These are phyloP conservation scores for Hapsidospora chrysogenum DNA, from an alignment of 495 filamentous ascomycete genomes.

Conservation along the genomic window DNA sequence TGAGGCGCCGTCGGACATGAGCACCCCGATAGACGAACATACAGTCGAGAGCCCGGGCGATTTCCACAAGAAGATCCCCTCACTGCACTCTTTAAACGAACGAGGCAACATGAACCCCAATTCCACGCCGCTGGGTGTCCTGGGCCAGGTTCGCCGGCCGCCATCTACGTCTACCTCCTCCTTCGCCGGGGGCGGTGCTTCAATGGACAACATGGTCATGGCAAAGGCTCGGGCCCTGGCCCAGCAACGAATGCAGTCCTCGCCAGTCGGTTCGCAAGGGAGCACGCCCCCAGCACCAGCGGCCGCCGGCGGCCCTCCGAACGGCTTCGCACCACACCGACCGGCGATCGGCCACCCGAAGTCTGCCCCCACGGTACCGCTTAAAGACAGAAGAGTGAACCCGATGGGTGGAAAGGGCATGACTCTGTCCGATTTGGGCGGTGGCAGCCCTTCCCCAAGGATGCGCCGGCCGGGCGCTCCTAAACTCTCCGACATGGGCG, in stretches of 20 bases:
- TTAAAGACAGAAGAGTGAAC: constrained; percentile 18
- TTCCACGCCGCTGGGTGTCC: constrained; percentile 63
- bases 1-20: constrained; percentile 24
- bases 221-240: constrained; percentile 54
- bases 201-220: constrained; percentile 51
- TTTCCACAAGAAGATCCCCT: constrained; percentile 28
- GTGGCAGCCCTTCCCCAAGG: constrained; percentile 8
- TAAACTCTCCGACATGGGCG: constrained; percentile 13
- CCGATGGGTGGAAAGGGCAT: constrained; percentile 7
- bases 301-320: constrained; percentile 4
- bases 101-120: constrained; percentile 46
- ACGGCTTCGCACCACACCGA: too few species aligned
- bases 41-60: constrained; percentile 19
- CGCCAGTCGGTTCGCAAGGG: too few species aligned
- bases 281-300: neutral
- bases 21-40: constrained; percentile 25
- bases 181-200: constrained; percentile 9
- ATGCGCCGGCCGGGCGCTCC: constrained; percentile 9
- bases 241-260: constrained; percentile 15
- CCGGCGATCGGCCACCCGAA: too few species aligned
- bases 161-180: constrained; percentile 2
- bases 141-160: constrained; percentile 41
- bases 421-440: constrained; percentile 23
- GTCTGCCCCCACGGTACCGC: constrained; percentile 28
- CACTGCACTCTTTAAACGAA: constrained; percentile 38